phyloP scores from a whole-genome alignment of 2,329 filamentous ascomycete species.

The Geosmithia putterillii region DNA sequence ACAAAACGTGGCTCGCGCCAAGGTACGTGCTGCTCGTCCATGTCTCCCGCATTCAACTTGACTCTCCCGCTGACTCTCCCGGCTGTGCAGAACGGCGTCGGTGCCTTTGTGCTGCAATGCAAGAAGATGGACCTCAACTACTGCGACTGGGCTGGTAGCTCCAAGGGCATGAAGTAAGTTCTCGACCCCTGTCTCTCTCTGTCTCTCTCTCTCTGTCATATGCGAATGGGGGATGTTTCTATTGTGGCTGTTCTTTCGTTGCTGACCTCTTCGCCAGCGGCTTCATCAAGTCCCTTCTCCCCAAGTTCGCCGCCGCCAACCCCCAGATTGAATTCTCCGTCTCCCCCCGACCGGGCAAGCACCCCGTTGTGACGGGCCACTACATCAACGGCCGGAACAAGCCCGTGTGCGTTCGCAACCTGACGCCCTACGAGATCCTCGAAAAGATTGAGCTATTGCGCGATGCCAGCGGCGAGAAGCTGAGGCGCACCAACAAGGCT shows the following conservation, averaged over 20 bases:
- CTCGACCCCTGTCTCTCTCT: not conserved
- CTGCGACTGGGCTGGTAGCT: conserved; percentile 92
- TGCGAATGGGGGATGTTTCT: too few relatives aligned
- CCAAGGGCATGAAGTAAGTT: conserved; percentile 81
- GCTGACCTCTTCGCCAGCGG: conserved; percentile 49
- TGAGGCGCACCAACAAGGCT: conserved; percentile 50
- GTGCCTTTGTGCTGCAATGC: conserved; percentile 95
- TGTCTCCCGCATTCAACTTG: not conserved
- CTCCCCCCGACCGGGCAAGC: conserved; percentile 77
- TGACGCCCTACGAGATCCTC: conserved; percentile 68
- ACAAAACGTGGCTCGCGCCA: conserved; percentile 37
- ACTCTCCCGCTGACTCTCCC: not conserved
- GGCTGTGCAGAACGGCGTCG: conserved; percentile 80
- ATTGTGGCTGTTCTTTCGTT: conserved; percentile 11
- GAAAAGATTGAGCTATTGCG: conserved; percentile 66
- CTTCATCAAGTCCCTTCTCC: conserved; percentile 69
- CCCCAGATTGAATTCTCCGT: conserved; percentile 86
- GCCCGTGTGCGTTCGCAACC: conserved; percentile 77
- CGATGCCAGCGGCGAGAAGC: conserved; percentile 64
- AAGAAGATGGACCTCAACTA: conserved; percentile 93
- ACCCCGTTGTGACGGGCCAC: conserved; percentile 78
- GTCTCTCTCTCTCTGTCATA: too few relatives aligned
- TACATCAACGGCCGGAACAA: conserved; percentile 88
- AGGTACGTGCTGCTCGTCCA: conserved; percentile 26
- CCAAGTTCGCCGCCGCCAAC: conserved; percentile 67